phyloP scores from a whole-genome alignment of 2,329 filamentous ascomycete genomes.

The Neofusicoccum umdonicola region DNA sequence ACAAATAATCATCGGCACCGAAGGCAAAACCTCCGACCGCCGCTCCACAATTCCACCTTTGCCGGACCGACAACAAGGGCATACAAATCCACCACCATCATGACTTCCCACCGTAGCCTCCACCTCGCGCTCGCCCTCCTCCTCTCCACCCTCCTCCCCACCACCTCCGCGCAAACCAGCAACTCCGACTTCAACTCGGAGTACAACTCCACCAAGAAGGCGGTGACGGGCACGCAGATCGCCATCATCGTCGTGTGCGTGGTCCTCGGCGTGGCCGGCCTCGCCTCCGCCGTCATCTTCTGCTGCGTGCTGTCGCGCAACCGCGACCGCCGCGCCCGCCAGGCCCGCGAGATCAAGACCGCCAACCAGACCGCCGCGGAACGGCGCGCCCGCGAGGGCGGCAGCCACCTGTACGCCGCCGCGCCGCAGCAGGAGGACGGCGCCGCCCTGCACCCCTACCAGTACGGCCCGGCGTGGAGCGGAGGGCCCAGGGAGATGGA shows the following conservation, averaged over 20 bases:
- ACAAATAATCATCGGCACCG: too few species aligned
- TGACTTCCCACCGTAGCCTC: not conserved
- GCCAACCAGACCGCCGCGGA: not conserved
- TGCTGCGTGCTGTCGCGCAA: constrained; percentile 1
- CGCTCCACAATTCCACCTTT: not conserved
- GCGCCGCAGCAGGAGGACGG: not conserved
- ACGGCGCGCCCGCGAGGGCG: not conserved
- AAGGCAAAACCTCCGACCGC: too few species aligned
- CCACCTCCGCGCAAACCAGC: not conserved
- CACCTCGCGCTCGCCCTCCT: not conserved
- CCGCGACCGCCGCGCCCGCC: not conserved
- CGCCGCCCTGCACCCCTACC: not conserved
- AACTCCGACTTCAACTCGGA: not conserved
- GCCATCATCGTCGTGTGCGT: not conserved
- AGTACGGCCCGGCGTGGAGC: not conserved
- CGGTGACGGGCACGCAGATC: not conserved
- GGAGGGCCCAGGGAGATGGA: constrained; percentile 1
- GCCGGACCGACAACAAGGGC: not conserved
- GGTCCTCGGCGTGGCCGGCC: not conserved
- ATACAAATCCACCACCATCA: not conserved
- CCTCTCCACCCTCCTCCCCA: not conserved
- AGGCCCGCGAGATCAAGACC: not conserved
- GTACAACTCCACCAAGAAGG: not conserved
- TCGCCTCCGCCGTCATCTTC: not conserved
- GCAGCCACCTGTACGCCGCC: not conserved